phyloP scores from a whole-genome alignment of 352 stramenopile species.

The Globisporangium middletonii region DNA sequence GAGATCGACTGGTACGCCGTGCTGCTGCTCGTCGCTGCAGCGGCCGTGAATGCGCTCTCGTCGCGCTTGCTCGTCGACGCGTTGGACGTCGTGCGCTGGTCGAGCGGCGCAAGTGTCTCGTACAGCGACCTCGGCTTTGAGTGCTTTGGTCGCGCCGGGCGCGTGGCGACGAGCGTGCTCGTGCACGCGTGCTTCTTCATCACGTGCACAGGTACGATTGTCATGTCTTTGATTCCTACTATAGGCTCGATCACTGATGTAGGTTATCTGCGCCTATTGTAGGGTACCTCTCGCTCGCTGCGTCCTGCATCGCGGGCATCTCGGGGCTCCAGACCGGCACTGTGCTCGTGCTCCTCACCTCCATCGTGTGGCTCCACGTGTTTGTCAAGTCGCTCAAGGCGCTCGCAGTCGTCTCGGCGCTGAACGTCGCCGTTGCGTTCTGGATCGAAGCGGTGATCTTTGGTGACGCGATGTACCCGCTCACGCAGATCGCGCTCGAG shows the following conservation, averaged over 20 bases:
- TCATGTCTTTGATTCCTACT: not conserved
- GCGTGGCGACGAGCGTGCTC: constrained; percentile 31
- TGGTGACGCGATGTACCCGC: constrained; percentile 75
- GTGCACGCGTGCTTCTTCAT: constrained; percentile 59
- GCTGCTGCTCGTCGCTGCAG: constrained; percentile 45
- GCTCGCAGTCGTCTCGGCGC: constrained; percentile 47
- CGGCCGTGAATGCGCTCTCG: constrained; percentile 49
- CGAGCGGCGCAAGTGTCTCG: constrained; percentile 48
- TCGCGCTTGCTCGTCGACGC: constrained; percentile 59
- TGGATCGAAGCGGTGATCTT: constrained; percentile 82
- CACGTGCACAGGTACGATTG: constrained; percentile 32
- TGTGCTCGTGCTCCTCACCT: constrained; percentile 42
- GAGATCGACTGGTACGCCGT: constrained; percentile 78
- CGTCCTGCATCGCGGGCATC: constrained; percentile 55
- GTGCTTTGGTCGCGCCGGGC: constrained; percentile 48
- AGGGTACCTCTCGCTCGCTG: constrained; percentile 49
- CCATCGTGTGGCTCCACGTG: constrained; percentile 61
- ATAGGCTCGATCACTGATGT: too few species aligned
- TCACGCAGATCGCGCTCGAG: constrained; percentile 65
- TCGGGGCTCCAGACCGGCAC: constrained; percentile 47
- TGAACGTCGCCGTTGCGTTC: constrained; percentile 75
- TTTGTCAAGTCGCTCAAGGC: constrained; percentile 54
- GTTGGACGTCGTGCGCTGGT: constrained; percentile 69
- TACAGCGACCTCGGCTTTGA: constrained; percentile 67
- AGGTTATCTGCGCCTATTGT: not conserved